These are phyloP conservation scores for Ophiostoma sp. DNA, from an alignment of 2,329 filamentous ascomycete species.

Conservation along the genomic window DNA sequence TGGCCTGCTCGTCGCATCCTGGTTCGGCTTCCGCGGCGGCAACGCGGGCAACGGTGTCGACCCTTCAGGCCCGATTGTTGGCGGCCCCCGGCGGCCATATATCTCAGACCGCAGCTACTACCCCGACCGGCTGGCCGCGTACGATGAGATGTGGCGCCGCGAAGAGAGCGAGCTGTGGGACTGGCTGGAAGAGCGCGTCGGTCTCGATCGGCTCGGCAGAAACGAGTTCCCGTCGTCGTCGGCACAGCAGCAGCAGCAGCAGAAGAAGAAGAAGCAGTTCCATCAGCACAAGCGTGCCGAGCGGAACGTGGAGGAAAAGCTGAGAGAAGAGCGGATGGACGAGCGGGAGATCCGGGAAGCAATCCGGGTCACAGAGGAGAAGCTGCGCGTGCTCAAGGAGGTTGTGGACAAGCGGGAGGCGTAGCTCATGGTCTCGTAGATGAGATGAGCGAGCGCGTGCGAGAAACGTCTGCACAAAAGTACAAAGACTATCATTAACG, in stretches of 20 bases:
- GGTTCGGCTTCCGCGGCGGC: slow-evolving; percentile 55
- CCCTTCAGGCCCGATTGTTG: slow-evolving; percentile 35
- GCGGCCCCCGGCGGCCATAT: background rate
- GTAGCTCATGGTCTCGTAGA: background rate
- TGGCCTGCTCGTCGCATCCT: slow-evolving; percentile 66
- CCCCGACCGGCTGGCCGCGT: slow-evolving; percentile 65
- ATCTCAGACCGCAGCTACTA: background rate
- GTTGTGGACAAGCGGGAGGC: slow-evolving; percentile 53
- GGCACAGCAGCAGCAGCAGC: slow-evolving; percentile 1
- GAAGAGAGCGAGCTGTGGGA: slow-evolving; percentile 89
- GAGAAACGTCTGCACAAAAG: background rate
- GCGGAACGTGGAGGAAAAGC: slow-evolving; percentile 50
- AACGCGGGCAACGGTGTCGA: slow-evolving; percentile 36
- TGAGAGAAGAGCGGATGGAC: slow-evolving; percentile 58
- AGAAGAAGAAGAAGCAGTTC: background rate
- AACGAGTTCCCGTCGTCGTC: slow-evolving; percentile 27
- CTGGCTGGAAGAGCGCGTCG: slow-evolving; percentile 83
- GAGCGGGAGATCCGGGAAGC: slow-evolving; percentile 72
- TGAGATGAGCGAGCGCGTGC: too few relatives aligned
- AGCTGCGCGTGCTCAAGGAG: slow-evolving; percentile 67
- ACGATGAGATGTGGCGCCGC: slow-evolving; percentile 85
- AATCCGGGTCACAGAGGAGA: slow-evolving; percentile 80
- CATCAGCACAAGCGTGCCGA: background rate
- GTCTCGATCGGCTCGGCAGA: slow-evolving; percentile 53
- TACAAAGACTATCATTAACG: background rate